Evolutionary conservation across 2,329 filamentous ascomycete species (phyloP), one percentile per base, ranked within the genome.

Genomic region (Cordyceps cateniannulata): DNA sequence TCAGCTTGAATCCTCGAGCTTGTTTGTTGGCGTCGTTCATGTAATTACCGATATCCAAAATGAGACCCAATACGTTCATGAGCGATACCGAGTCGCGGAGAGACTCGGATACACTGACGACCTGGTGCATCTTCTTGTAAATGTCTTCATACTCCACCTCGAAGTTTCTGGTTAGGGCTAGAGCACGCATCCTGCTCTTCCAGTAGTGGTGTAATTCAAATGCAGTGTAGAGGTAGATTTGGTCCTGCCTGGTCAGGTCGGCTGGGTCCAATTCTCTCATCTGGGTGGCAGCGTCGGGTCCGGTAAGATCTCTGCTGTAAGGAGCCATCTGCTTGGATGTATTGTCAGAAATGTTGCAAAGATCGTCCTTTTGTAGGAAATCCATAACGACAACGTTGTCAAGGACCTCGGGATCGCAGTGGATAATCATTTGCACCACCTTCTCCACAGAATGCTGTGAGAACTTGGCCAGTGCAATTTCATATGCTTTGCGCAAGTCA

Each of bases 21-120:
- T 98, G 95, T 78, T 99, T 99, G 77, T 97, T 98, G 60, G 93
- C 89, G 72, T 98, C 95, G 79, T 99, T 99, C 95, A 99, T 99
- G 81, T 96, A 99, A 75, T 99, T 99, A 74, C 95, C 95, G 70
- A 99, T 96, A 73, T 97, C 93, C 68, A 99, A 80, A 74, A 99
- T 99, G 64, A 98, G 82, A 62, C 93, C 93, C 61, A 99, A 85
- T 51, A 99, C 92, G 66, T 96, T 97, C 88, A 98, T 96, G 68
- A 99, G 78, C 27, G 91, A 89, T 27, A 96, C 91, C 1, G 93
- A 97, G 71, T 96, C 92, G 52, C 93, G 85, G 59, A 99, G 78
- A 10, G 91, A 90, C 76, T 98, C 93, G 5, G 93, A 93, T 9
- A 96, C 92, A 32, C 79, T 79, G 40, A 96, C 89, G n/a, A 99